These are phyloP conservation scores for Blattamonas nauphoetae DNA, from an alignment of 78 protist species.

Conservation along the genomic window DNA sequence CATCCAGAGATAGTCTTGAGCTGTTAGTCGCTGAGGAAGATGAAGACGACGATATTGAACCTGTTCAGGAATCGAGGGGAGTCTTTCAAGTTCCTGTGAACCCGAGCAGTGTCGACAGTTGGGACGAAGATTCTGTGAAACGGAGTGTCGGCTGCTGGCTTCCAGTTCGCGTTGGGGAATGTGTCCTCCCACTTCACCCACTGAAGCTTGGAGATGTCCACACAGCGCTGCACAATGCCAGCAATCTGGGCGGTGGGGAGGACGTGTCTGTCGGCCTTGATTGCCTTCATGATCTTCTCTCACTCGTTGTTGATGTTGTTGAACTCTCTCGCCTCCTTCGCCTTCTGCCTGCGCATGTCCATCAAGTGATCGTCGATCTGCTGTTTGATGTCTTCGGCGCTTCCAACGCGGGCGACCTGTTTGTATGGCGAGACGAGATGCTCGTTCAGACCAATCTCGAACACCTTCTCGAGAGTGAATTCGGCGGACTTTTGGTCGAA, in stretches of 20 bases:
- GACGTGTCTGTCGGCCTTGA: not conserved
- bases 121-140: constrained; percentile 63
- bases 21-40: constrained; percentile 36
- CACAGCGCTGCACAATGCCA: no score
- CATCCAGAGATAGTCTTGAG: constrained; percentile 45
- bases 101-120: constrained; percentile 59
- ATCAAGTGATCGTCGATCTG: no score
- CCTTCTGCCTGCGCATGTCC: no score
- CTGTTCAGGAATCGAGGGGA: constrained; percentile 35
- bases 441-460: no score
- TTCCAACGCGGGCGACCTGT: no score
- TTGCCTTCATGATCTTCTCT: not conserved
- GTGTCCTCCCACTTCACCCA: constrained; percentile 54
- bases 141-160: constrained; percentile 29
- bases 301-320: no score
- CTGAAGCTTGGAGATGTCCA: constrained; percentile 22
- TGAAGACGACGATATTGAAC: constrained; percentile 45
- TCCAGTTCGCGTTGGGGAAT: constrained; percentile 7
- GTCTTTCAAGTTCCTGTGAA: constrained; percentile 27
- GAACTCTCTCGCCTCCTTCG: no score
- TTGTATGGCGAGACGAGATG: no score
- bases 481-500: constrained; percentile 35
- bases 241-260: no score
- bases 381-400: no score
- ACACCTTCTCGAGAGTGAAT: constrained; percentile 59